phyloP scores from a whole-genome alignment of 78 protist species.

The Bodo saltans region DNA sequence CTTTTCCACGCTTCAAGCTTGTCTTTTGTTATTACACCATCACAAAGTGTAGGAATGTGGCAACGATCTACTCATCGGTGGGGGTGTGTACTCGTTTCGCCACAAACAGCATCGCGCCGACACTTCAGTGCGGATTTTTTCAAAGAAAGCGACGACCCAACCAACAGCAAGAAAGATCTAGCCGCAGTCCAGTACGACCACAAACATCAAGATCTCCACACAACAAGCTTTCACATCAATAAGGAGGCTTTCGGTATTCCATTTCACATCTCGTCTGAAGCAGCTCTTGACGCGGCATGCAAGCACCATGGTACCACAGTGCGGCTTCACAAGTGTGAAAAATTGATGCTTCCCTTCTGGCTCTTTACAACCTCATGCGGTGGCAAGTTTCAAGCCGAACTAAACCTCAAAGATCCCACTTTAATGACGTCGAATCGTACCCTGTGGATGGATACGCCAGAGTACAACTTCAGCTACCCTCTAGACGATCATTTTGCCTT shows the following conservation, averaged over 20 bases:
- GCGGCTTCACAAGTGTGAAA: not conserved
- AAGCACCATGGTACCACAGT: not conserved
- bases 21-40: no score
- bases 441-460: not conserved
- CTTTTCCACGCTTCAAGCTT: no score
- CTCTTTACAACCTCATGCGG: not conserved
- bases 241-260: not conserved
- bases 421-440: not conserved
- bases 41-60: no score
- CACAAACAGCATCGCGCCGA: no score
- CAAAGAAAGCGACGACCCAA: no score
- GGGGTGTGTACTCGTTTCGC: no score
- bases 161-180: no score
- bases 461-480: not conserved
- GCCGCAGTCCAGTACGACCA: no score
- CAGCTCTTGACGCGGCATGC: not conserved
- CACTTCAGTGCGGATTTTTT: no score
- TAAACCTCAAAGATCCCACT: not conserved
- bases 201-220: no score
- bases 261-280: not conserved
- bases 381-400: not conserved
- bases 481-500: not conserved
- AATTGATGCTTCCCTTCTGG: not conserved
- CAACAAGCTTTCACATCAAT: no score
- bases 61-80: no score